A percentile compares a stretch with the other conserved stretches of the same genome.
Conservation (phyloP, 228 moss, liverwort and hornwort species). For the Sphagnum fallax region DNA sequence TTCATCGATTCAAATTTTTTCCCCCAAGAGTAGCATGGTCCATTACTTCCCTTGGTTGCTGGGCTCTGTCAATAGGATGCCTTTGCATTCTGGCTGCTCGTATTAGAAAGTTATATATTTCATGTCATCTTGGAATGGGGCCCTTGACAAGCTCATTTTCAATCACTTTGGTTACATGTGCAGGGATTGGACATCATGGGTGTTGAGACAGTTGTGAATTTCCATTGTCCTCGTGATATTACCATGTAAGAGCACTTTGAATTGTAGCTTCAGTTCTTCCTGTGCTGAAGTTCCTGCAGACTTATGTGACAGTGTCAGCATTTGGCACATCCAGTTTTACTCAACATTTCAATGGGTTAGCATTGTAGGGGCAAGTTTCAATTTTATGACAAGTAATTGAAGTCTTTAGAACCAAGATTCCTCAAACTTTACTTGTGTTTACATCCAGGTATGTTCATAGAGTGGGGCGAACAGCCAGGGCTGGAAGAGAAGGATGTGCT, state of each 20-base stretch:
- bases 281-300: neutral
- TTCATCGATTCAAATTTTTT: neutral
- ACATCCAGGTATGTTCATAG: constrained; percentile 85
- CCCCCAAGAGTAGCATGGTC: neutral
- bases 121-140: too few species aligned
- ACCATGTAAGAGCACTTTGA: constrained; percentile 54
- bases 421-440: neutral
- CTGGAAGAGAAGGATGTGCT: constrained; percentile 89
- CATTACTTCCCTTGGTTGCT: neutral
- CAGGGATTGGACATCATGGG: constrained; percentile 93
- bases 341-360: neutral
- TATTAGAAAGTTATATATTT: too few species aligned
- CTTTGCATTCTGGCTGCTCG: too few species aligned
- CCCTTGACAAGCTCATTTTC: too few species aligned
- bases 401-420: neutral
- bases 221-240: constrained; percentile 86
- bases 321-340: neutral
- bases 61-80: too few species aligned
- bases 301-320: neutral
- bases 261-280: too few species aligned
- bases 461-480: constrained; percentile 97
- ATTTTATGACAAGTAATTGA: neutral
- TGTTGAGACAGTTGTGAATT: constrained; percentile 94
- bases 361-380: neutral
- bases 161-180: neutral